Conservation (phyloP, 495 filamentous ascomycete species). For the Tirmania nivea region DNA sequence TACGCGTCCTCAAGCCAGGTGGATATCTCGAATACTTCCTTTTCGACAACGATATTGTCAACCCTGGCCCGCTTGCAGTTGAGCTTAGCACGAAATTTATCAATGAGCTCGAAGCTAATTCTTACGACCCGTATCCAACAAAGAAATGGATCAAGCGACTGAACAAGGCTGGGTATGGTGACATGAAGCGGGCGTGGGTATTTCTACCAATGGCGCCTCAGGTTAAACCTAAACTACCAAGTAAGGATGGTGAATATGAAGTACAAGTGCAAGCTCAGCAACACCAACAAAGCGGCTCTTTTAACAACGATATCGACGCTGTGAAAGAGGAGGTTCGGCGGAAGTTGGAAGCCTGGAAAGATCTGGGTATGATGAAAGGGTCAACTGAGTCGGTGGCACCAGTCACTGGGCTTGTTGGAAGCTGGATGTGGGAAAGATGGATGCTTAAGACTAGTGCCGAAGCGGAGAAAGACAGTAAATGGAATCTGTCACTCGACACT, state of each 20-base stretch:
- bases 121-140: slow-evolving; percentile 70
- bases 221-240: slow-evolving; percentile 31
- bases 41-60: slow-evolving; percentile 72
- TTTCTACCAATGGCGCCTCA: slow-evolving; percentile 62
- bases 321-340: slow-evolving; percentile 15
- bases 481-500: slow-evolving; percentile 43
- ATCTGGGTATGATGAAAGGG: slow-evolving; percentile 43
- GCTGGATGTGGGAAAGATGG: slow-evolving; percentile 95
- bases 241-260: slow-evolving; percentile 25
- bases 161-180: slow-evolving; percentile 47
- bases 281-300: slow-evolving; percentile 2
- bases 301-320: slow-evolving; percentile 19
- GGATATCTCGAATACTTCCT: slow-evolving; percentile 79
- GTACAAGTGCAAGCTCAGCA: slow-evolving; percentile 17
- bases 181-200: slow-evolving; percentile 71
- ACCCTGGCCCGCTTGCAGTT: slow-evolving; percentile 43
- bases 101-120: slow-evolving; percentile 63
- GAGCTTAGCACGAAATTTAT: slow-evolving; percentile 76
- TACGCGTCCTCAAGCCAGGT: slow-evolving; percentile 76
- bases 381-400: slow-evolving; percentile 50
- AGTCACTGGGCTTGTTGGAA: slow-evolving; percentile 60
- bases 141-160: slow-evolving; percentile 56
- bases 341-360: slow-evolving; percentile 19
- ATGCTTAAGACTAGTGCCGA: slow-evolving; percentile 67
- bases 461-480: slow-evolving; percentile 43